These are phyloP conservation scores for Neopestalotiopsis rosae DNA, from an alignment of 2,329 filamentous ascomycete genomes.

Conservation along the genomic window DNA sequence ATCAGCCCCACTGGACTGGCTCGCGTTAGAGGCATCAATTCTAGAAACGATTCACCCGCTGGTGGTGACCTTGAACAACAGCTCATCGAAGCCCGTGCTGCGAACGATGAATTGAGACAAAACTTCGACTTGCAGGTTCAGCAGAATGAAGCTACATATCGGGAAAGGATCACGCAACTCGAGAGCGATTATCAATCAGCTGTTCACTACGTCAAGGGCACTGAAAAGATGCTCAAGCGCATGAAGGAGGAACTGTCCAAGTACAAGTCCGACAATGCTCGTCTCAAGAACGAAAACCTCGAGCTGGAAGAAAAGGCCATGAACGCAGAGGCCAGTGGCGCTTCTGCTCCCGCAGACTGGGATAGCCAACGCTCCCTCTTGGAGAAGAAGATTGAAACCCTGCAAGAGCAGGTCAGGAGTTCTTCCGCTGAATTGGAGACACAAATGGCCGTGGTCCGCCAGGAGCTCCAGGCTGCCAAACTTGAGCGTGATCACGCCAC, in stretches of 20 bases:
- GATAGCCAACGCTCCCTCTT: constrained; percentile 74
- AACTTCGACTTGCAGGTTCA: constrained; percentile 80
- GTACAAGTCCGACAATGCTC: constrained; percentile 85
- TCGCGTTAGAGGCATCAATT: constrained; percentile 74
- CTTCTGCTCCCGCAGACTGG: constrained; percentile 67
- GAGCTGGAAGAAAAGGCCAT: constrained; percentile 62
- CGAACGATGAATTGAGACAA: constrained; percentile 84
- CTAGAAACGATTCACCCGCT: constrained; percentile 81
- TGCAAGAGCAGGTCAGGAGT: constrained; percentile 72
- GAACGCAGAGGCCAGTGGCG: constrained; percentile 37
- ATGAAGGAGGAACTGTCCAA: constrained; percentile 97
- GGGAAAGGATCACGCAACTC: constrained; percentile 90
- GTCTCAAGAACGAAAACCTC: constrained; percentile 82
- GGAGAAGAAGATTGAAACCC: constrained; percentile 68
- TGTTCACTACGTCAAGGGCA: constrained; percentile 97
- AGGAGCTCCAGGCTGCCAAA: constrained; percentile 70
- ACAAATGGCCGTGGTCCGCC: constrained; percentile 70
- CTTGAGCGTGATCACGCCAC: constrained; percentile 69
- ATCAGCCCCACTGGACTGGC: constrained; percentile 77
- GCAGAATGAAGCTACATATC: constrained; percentile 86
- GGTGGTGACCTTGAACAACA: constrained; percentile 88
- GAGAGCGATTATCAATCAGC: constrained; percentile 98
- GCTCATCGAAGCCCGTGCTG: constrained; percentile 74
- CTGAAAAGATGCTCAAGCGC: constrained; percentile 98
- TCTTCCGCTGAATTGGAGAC: constrained; percentile 73